These are phyloP conservation scores for Phytophthora uliginosa DNA, from an alignment of 352 stramenopile genomes.

Conservation along the genomic window DNA sequence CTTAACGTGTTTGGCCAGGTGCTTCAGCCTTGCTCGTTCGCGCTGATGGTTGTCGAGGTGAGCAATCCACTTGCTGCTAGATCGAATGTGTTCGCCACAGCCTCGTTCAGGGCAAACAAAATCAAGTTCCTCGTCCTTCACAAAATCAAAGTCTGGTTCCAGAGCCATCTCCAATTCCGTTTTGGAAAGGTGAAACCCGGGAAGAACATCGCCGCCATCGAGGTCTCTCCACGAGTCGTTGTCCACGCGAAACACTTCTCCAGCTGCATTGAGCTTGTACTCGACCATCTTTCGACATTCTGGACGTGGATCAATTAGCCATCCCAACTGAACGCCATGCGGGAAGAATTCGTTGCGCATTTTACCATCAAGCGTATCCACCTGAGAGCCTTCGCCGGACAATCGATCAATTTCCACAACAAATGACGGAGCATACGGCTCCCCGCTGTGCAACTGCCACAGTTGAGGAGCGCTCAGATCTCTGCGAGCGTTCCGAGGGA, in stretches of 20 bases:
- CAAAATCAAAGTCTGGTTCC: background rate
- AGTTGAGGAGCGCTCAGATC: background rate
- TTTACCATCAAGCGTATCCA: conserved; percentile 14
- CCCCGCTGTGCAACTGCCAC: background rate
- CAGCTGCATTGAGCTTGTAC: conserved; percentile 20
- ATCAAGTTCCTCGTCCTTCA: background rate
- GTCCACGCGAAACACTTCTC: conserved; percentile 2
- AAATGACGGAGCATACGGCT: conserved; percentile 20
- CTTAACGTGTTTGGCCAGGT: background rate
- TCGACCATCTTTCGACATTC: conserved; percentile 15
- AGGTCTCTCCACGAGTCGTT: conserved; percentile 27
- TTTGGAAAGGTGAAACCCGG: conserved; percentile 6
- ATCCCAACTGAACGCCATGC: conserved; percentile 25
- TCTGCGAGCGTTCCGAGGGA: conserved; percentile 4
- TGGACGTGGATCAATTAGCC: conserved; percentile 21
- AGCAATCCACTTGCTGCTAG: background rate
- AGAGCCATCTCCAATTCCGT: conserved; percentile 11
- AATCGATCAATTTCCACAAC: conserved; percentile 26
- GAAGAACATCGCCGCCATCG: conserved; percentile 20
- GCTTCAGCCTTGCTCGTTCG: background rate
- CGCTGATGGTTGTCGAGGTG: background rate
- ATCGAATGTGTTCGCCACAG: background rate
- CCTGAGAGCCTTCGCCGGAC: conserved; percentile 9
- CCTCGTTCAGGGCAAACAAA: background rate
- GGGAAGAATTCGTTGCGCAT: conserved; percentile 25